Conservation (phyloP, 345 rosid species). For the Psidium guajava region DNA sequence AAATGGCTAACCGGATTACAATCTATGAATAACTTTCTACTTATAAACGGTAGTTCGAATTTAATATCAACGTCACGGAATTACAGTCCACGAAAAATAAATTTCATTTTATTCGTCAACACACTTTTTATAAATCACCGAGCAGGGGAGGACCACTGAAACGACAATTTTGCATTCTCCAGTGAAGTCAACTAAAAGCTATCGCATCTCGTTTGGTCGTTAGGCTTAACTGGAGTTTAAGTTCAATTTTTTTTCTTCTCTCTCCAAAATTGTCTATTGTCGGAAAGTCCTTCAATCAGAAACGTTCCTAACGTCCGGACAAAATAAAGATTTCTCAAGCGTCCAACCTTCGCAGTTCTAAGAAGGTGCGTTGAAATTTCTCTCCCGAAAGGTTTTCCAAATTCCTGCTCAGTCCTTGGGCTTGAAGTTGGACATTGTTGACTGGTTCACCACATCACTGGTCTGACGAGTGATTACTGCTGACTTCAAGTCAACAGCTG, state of each 20-base stretch:
- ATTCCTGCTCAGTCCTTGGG: too few relatives aligned
- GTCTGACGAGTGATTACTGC: background rate
- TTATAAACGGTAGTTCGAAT: too few relatives aligned
- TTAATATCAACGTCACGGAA: too few relatives aligned
- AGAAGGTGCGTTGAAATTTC: too few relatives aligned
- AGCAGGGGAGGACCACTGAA: background rate
- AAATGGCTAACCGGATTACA: too few relatives aligned
- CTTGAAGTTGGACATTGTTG: background rate
- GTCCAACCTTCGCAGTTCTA: too few relatives aligned
- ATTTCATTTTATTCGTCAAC: accelerated
- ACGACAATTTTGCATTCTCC: background rate
- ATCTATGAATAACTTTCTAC: too few relatives aligned
- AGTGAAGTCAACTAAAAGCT: background rate
- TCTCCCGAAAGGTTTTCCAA: too few relatives aligned
- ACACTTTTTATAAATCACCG: background rate
- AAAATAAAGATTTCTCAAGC: too few relatives aligned
- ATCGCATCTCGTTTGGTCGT: background rate
- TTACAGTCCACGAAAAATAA: too few relatives aligned
- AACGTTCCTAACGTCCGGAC: background rate
- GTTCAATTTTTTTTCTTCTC: background rate
- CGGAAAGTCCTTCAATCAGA: background rate
- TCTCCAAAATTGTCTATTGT: background rate
- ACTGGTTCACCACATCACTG: background rate
- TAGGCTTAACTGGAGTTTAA: background rate
- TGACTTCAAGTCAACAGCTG: conserved; percentile 13